Conservation (phyloP, 2,329 filamentous ascomycete genomes). For the Fusarium chlamydosporum region DNA sequence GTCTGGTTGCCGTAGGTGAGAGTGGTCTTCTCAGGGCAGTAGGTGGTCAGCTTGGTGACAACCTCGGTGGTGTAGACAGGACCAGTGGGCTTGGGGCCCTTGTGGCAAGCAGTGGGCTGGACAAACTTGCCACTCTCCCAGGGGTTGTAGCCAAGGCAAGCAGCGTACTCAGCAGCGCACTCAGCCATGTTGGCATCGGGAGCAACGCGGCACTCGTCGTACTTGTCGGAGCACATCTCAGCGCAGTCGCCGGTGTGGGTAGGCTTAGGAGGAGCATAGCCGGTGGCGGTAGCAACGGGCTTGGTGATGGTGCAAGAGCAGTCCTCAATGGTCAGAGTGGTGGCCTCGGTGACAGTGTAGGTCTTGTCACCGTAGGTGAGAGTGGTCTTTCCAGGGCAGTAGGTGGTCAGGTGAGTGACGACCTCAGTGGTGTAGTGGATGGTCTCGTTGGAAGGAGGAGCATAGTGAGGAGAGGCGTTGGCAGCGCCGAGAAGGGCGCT, state of each 20-base stretch:
- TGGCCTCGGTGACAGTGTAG: constrained; percentile 75
- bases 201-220: constrained; percentile 40
- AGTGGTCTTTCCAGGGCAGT: constrained; percentile 74
- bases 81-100: constrained; percentile 59
- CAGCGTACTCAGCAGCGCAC: constrained; percentile 48
- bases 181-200: constrained; percentile 42
- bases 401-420: constrained; percentile 75
- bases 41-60: constrained; percentile 57
- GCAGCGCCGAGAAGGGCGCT: constrained; percentile 38
- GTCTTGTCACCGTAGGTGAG: constrained; percentile 71
- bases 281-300: constrained; percentile 48
- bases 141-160: constrained; percentile 49
- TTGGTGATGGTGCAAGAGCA: constrained; percentile 74
- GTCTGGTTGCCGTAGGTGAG: constrained; percentile 53
- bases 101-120: constrained; percentile 56
- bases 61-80: constrained; percentile 38
- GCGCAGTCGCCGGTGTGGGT: constrained; percentile 36
- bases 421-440: constrained; percentile 72
- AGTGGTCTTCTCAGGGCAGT: constrained; percentile 51
- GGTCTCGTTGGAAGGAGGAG: constrained; percentile 42
- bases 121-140: constrained; percentile 35
- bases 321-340: constrained; percentile 74
- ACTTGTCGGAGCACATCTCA: constrained; percentile 35
- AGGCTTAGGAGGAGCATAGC: constrained; percentile 29
- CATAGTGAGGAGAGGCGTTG: constrained; percentile 37